These are phyloP conservation scores for Chaetomium sp. DNA, from an alignment of 2,329 filamentous ascomycete genomes.

Conservation along the genomic window DNA sequence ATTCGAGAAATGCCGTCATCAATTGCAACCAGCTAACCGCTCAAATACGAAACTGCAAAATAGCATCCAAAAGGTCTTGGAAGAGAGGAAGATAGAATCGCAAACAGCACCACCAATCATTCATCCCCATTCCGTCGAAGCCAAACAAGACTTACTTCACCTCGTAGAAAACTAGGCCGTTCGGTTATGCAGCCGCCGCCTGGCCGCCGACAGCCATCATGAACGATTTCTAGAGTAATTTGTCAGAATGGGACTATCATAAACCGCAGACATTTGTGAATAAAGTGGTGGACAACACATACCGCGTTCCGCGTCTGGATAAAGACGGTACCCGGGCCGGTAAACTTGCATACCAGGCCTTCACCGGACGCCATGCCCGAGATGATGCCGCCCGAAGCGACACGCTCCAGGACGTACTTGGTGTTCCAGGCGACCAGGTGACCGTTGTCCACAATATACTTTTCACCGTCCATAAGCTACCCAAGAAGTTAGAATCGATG, in stretches of 20 bases:
- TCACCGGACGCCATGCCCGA: constrained; percentile 76
- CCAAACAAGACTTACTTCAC: not conserved
- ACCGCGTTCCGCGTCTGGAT: constrained; percentile 85
- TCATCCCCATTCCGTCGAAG: too few species aligned
- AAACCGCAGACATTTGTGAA: not conserved
- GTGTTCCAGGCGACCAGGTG: constrained; percentile 96
- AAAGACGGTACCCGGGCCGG: constrained; percentile 82
- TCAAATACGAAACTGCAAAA: too few species aligned
- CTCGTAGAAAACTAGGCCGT: not conserved
- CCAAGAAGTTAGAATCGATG: not conserved
- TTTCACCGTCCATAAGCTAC: constrained; percentile 61
- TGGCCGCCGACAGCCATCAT: constrained; percentile 46
- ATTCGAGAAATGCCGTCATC: too few species aligned
- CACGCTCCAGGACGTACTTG: constrained; percentile 84
- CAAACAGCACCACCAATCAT: too few species aligned
- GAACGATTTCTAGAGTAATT: constrained; percentile 41
- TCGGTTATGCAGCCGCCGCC: constrained; percentile 19
- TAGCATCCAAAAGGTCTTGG: too few species aligned
- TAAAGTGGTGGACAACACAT: constrained; percentile 28
- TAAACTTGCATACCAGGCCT: constrained; percentile 91
- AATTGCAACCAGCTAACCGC: too few species aligned
- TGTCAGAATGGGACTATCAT: constrained; percentile 4
- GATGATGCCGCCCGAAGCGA: constrained; percentile 87
- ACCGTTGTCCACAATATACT: constrained; percentile 88
- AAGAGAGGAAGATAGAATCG: too few species aligned